These are phyloP conservation scores for Colletotrichum simmondsii DNA, from an alignment of 2,329 filamentous ascomycete genomes.

Conservation along the genomic window DNA sequence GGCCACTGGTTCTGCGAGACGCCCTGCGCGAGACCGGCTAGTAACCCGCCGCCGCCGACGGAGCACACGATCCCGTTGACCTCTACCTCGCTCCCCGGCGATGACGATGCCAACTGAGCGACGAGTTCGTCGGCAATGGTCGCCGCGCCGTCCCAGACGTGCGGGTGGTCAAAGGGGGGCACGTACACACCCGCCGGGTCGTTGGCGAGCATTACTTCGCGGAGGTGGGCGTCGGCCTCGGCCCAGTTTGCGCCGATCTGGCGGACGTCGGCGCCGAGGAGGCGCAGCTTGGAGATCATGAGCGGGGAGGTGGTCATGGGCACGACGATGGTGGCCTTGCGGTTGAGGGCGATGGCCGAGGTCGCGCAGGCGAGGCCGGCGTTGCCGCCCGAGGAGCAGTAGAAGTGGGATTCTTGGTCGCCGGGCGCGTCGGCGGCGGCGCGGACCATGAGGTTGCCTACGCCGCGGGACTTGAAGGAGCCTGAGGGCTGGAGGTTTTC, in stretches of 20 bases:
- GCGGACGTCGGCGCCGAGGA: slow-evolving; percentile 76
- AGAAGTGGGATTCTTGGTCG: slow-evolving; percentile 71
- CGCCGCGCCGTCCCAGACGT: slow-evolving; percentile 74
- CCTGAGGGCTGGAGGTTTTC: slow-evolving; percentile 87
- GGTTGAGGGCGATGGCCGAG: slow-evolving; percentile 72
- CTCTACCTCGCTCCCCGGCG: slow-evolving; percentile 41
- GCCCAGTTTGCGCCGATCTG: slow-evolving; percentile 75
- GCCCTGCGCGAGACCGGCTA: slow-evolving; percentile 80
- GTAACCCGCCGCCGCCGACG: slow-evolving; percentile 83
- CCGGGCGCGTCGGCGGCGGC: slow-evolving; percentile 47
- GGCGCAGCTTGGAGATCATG: slow-evolving; percentile 78
- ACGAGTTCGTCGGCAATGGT: slow-evolving; percentile 66
- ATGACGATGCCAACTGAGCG: slow-evolving; percentile 43
- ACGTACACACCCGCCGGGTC: slow-evolving; percentile 70
- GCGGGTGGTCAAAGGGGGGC: slow-evolving; percentile 75
- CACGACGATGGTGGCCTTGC: slow-evolving; percentile 80
- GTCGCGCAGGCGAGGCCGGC: slow-evolving; percentile 85
- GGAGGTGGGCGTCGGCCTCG: slow-evolving; percentile 76
- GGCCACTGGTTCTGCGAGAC: slow-evolving; percentile 60
- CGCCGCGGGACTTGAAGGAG: slow-evolving; percentile 86
- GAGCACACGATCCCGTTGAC: slow-evolving; percentile 80
- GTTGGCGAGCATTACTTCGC: slow-evolving; percentile 64
- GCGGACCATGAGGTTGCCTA: slow-evolving; percentile 76
- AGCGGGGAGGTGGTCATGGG: slow-evolving; percentile 72
- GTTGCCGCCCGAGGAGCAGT: slow-evolving; percentile 84